Percentiles rank a stretch among this genome's conserved stretches.
Conservation (phyloP, 208 protist genomes). For the Dictyostelium gargantuum region DNA sequence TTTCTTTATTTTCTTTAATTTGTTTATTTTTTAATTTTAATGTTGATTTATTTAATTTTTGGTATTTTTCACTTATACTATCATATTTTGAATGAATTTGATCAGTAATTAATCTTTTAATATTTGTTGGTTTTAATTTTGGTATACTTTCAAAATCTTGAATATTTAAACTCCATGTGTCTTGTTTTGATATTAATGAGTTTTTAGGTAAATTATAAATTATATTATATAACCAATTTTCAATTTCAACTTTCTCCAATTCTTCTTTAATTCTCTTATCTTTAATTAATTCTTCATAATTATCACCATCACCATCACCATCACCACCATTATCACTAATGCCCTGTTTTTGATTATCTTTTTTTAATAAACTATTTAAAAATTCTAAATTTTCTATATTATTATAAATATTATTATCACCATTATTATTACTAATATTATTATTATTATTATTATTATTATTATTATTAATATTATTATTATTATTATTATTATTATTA, state of each 20-base stretch:
- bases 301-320: no score
- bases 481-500: neutral
- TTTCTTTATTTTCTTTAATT: neutral
- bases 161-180: neutral
- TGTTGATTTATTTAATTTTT: neutral
- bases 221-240: slow-evolving; percentile 24
- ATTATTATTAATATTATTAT: neutral
- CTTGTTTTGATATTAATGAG: neutral
- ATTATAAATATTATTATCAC: neutral
- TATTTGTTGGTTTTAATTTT: neutral
- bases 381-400: neutral
- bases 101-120: neutral
- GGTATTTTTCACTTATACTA: neutral
- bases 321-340: neutral
- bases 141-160: neutral
- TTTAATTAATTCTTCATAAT: neutral
- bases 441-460: no score
- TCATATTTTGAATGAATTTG: neutral
- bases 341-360: neutral
- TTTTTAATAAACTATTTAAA: neutral
- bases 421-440: neutral
- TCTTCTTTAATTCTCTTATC: neutral
- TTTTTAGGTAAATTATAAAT: neutral
- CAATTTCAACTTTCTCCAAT: neutral
- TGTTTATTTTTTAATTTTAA: neutral